Conservation (phyloP, 768 basidiomycete genomes). For the Tylopilus sp. region DNA sequence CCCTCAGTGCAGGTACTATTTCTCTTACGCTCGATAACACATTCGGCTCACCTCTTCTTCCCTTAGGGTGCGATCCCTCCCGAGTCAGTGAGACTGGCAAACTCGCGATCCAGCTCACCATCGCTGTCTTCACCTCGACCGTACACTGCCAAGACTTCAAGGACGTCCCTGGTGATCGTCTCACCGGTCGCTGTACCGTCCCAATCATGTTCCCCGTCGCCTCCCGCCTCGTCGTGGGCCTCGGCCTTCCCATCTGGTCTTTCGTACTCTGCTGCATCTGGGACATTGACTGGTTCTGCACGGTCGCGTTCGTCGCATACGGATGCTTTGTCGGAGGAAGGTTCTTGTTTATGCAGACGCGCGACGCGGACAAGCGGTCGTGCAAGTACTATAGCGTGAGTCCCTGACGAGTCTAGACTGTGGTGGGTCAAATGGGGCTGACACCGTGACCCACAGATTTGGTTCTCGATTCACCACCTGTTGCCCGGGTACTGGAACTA, state of each 20-base stretch:
- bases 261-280: conserved; percentile 32
- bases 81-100: conserved; percentile 27
- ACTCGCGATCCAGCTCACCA: conserved; percentile 34
- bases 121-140: conserved; percentile 41
- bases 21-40: neutral
- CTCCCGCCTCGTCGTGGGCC: conserved; percentile 32
- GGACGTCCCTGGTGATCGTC: conserved; percentile 41
- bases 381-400: conserved; percentile 39
- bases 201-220: conserved; percentile 42
- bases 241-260: conserved; percentile 39
- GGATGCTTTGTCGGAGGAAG: conserved; percentile 34
- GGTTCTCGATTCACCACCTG: conserved; percentile 35
- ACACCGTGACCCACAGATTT: conserved; percentile 23
- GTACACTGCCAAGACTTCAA: conserved; percentile 49
- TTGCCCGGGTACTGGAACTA: conserved; percentile 37
- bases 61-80: conserved; percentile 21
- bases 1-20: conserved; percentile 35
- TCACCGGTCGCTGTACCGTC: conserved; percentile 39
- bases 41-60: neutral
- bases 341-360: conserved; percentile 29
- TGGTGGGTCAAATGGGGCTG: neutral
- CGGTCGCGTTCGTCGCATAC: conserved; percentile 28
- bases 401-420: neutral
- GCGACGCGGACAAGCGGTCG: conserved; percentile 32
- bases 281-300: conserved; percentile 29